Evolutionary conservation across 371 early-diverging fungal genomes (phyloP), one percentile per base, ranked within the genome.

Genomic region (Dinochytrium kinnereticum): DNA sequence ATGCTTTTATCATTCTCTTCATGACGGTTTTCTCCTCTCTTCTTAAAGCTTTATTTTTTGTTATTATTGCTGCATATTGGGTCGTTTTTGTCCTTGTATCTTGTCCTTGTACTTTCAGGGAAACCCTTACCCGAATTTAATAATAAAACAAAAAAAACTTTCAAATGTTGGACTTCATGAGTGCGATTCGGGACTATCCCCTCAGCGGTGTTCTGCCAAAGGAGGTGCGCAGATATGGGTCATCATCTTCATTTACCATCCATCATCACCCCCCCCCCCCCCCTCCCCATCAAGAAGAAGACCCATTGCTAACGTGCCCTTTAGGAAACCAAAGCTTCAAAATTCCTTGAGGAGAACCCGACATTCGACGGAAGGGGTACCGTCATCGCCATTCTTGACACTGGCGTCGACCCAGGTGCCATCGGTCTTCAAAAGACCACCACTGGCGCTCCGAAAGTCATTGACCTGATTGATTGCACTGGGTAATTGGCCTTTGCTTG

Each of bases 401-500:
- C 75, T 78, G 89, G 96, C 55, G 92, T 97, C 40, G 96, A 96
- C 82, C 97, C 97, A 37, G 93, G 91, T 40, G 95, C 97, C 49
- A 87, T 90, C 51, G 96, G 81, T 21, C 51, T 81, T 64, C 77
- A 90, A 84, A 83, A 89, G 13, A 96, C 96, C 3, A 90, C 92
- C 10, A 93, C 95, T 67, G 96, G 96, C 55, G 89, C 89, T 76
- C 94, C 91, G 66, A 96, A 98, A 82, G 84, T 97, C 39, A 84
- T 96, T 44, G 95, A 96, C 80, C 89, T 93, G 69, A 90, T 98
- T 51, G 98, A 97, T 84, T 96, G 97, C 85, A 94, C 96, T 13
- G 96, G 97, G 44, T 87, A 87, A 59, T 87, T 26, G 31, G 85
- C 84, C 72, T 33, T 19, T 1, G 34, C 21, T n/a, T 21, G 39